A percentile compares a stretch with the other conserved stretches of the same genome.
Evolutionary conservation across 2,329 filamentous ascomycete genomes (phyloP).

Genomic region (Neofusicoccum cordaticola): DNA sequence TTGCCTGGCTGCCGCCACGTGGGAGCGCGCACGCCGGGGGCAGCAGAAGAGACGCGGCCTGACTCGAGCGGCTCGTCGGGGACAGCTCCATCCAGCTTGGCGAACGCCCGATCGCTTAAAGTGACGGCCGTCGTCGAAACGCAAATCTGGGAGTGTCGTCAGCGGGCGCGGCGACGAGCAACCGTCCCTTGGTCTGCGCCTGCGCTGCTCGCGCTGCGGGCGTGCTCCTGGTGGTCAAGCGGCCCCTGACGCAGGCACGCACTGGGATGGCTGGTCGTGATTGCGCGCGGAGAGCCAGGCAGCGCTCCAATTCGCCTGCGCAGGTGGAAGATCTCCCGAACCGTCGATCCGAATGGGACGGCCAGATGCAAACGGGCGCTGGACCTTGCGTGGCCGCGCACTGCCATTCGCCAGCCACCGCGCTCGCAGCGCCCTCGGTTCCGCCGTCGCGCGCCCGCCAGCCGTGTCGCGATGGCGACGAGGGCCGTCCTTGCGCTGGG

Average conservation of each 20-base stretch:
- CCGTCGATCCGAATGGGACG: conserved; percentile 1
- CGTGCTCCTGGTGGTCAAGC: neutral
- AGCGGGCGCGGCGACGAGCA: neutral
- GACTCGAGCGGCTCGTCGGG: neutral
- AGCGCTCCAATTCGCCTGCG: neutral
- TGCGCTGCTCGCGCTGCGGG: neutral
- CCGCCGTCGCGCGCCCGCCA: neutral
- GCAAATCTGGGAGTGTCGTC: neutral
- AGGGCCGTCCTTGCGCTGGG: neutral
- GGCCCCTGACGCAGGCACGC: neutral
- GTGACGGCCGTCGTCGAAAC: neutral
- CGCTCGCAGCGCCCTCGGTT: neutral
- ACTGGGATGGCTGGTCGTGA: too few relatives aligned
- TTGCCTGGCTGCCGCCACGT: neutral
- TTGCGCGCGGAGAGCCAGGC: neutral
- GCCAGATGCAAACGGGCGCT: neutral
- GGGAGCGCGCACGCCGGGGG: neutral
- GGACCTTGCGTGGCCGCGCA: neutral
- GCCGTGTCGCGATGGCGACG: neutral
- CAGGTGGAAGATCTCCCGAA: conserved; percentile 6
- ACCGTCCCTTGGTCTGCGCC: neutral
- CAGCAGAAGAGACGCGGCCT: neutral
- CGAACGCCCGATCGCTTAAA: neutral
- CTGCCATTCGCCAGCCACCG: neutral
- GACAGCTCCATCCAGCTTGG: neutral